Evolutionary conservation across 1,284 basidiomycete genomes (phyloP), one percentile per base, ranked within the genome.

Genomic region (Fomitopsis betulina): DNA sequence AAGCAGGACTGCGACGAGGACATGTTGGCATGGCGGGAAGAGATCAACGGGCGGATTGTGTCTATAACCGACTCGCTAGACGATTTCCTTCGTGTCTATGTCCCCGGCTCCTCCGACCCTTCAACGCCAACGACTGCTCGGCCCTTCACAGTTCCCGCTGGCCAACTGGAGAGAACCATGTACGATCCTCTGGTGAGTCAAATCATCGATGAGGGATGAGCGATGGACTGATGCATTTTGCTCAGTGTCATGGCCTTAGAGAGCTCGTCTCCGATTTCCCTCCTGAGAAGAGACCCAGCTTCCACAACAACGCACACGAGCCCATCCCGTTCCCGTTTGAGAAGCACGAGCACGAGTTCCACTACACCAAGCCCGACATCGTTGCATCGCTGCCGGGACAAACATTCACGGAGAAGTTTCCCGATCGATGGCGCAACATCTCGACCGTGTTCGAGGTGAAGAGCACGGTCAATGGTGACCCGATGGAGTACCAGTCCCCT

Each of bases 371-470:
- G 23, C 56, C 56, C 5, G 43, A 45, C 12, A 17, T 57, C 17
- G 27, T 51, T 15, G 50, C 38, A 2, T 40, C 49, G 5, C 50
- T 52, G 15, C 56, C 50, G 7, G 56, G 49, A 7, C 35, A 57
- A 21, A 19, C 13, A 3, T 23, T 40, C 49, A 21, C 5, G 25
- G 38, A n/a, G 12, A n/a, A 12, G 30, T 30, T 53, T 17, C 33
- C 21, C n/a, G 23, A 37, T 35, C 43, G 45, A 17, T 57, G 56
- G 56, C 15, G 27, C 5, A 33, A 57, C 40, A 40, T 53, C 13
- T 23, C 4, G 5, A 38, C 54, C 23, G 55, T 60, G 19, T 52
- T 60, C 13, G 59, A 65, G 47, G 57, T 37, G 8, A 65, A 63
- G 33, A 13, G 21, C 27, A 39, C 2, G 21, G 37, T 25, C 2